Base-by-base conservation (phyloP, 305 asterid genomes). In the Fraxinus sp. region DNA sequence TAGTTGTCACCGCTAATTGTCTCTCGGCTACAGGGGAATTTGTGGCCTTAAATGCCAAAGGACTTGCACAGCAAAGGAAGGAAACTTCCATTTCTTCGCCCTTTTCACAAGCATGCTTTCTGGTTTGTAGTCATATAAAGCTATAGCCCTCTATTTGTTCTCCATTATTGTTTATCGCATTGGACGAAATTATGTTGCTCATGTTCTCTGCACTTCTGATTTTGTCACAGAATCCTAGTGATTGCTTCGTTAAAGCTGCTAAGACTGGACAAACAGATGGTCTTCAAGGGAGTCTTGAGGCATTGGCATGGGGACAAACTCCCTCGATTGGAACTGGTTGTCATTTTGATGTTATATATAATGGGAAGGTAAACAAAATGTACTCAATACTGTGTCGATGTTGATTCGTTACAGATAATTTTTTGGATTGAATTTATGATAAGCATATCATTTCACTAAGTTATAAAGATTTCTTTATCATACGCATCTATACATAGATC, bases 11-110 rank as follows among this genome's bases (percentile, higher is more conserved):
- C 0, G 97, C 98, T 84, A 93, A 90, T 89, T 90, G 94, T 89
- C 87, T 96, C 59, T 84, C 98, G 71, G 82, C 89, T 28, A 92
- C 98, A 0, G 99, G 99, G 74, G 94, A 93, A 83, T 94, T 96
- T 83, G 87, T 88, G 62, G 89, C 98, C 41, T 81, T 96, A 78
- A 91, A 87, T 83, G 86, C 95, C 71, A 92, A 86, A 86, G 99
- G 99, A 41, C 86, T 96, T 77, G 89, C 95, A 7, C 84, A 78
- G 49, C 99, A 93, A 86, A 91, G 98, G 88, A 96, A 91, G 91
- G 92, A 86, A 82, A 78, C 87, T 70, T 84, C 86, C 84, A 81
- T 89, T 78, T 20, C 82, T 82, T 83, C 98, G 32, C 99, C 99
- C 66, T 91, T 96, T 81, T 82, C 80, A 84, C 98, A 92, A 86